phyloP scores from a whole-genome alignment of 2,329 filamentous ascomycete species.

The Claviceps fusiformis region DNA sequence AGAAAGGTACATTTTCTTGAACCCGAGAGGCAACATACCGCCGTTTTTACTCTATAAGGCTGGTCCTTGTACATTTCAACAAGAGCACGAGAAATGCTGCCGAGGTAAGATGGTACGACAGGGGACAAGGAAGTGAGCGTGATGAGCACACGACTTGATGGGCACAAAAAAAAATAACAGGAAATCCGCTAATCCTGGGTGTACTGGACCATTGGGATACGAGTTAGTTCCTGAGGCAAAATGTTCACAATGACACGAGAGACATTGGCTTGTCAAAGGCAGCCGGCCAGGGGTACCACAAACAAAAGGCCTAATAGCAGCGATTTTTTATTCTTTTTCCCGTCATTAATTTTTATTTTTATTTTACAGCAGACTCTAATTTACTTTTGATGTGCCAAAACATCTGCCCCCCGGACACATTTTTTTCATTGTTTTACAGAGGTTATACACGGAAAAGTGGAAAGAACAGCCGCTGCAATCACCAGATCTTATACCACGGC shows the following conservation, averaged over 20 bases:
- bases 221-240: not conserved
- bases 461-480: conserved; percentile 5
- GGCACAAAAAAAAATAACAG: not conserved
- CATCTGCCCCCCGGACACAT: not conserved
- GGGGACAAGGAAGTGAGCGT: not conserved
- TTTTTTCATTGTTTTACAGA: not conserved
- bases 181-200: not conserved
- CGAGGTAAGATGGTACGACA: not conserved
- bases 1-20: conserved; percentile 29
- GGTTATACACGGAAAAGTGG: not conserved
- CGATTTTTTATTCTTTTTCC: not conserved
- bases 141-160: not conserved
- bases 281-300: not conserved
- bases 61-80: not conserved
- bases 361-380: not conserved
- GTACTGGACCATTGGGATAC: not conserved
- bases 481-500: conserved; percentile 47
- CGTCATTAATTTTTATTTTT: no score
- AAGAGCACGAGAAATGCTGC: not conserved
- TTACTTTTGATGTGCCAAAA: not conserved
- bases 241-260: not conserved
- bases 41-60: conserved; percentile 14
- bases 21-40: conserved; percentile 20
- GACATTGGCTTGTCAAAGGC: not conserved
- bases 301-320: not conserved